These are phyloP conservation scores for Boletus rex-veris DNA, from an alignment of 768 basidiomycete genomes.

Conservation along the genomic window DNA sequence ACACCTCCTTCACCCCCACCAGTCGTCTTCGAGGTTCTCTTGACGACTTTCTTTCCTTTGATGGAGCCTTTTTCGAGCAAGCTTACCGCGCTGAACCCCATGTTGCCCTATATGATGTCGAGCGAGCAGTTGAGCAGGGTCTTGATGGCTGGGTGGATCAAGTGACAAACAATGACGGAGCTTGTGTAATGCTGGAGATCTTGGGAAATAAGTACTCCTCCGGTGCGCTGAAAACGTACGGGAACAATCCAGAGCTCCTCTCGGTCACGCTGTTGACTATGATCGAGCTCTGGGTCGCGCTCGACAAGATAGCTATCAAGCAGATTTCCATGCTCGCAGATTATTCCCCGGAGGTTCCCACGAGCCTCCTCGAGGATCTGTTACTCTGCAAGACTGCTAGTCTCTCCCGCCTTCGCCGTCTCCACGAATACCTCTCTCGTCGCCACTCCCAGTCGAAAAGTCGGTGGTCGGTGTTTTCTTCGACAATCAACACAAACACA, in stretches of 20 bases:
- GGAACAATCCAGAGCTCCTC: slow-evolving; percentile 34
- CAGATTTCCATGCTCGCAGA: slow-evolving; percentile 38
- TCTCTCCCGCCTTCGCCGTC: slow-evolving; percentile 28
- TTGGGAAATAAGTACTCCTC: slow-evolving; percentile 27
- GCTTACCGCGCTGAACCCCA: slow-evolving; percentile 8
- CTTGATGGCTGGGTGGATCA: slow-evolving; percentile 34
- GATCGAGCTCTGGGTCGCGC: slow-evolving; percentile 46
- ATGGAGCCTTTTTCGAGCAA: slow-evolving; percentile 12
- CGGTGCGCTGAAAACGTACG: slow-evolving; percentile 27
- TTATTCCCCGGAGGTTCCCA: slow-evolving; percentile 46
- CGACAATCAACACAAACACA: slow-evolving; percentile 8
- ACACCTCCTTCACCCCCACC: neutral
- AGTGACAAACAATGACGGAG: slow-evolving; percentile 15
- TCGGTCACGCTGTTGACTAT: slow-evolving; percentile 43
- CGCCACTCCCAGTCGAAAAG: slow-evolving; percentile 27
- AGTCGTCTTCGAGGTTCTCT: slow-evolving; percentile 11
- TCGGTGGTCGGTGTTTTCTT: slow-evolving; percentile 37
- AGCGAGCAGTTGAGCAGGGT: slow-evolving; percentile 28
- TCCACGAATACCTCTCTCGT: slow-evolving; percentile 29
- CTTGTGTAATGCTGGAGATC: slow-evolving; percentile 27
- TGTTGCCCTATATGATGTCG: slow-evolving; percentile 37
- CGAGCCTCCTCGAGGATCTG: slow-evolving; percentile 37
- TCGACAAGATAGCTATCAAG: slow-evolving; percentile 37
- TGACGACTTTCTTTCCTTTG: slow-evolving; percentile 14
- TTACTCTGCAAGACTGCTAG: slow-evolving; percentile 34